Base-by-base conservation (phyloP, 2,329 filamentous ascomycete species). In the Penicillium sp. region DNA sequence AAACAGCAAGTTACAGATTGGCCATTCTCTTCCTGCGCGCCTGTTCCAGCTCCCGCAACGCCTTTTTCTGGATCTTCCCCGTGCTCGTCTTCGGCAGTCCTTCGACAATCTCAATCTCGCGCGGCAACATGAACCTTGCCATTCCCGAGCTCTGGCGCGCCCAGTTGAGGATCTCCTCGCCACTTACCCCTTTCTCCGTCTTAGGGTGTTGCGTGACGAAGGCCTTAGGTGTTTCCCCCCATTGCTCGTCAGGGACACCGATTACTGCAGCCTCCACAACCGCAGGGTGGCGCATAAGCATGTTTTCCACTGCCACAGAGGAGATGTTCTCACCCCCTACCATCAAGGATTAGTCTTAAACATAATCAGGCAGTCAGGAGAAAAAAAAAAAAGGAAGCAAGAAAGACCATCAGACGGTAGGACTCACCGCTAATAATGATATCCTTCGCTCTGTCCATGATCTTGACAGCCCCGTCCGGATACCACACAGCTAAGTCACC, bases 21-120 rank as follows among this genome's bases (percentile, higher is more conserved):
- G 23, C 5, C 23, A 26, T 26, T 3, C 23, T 26, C 23, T 5
- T 3, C 23, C 23, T 3, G 23, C 23, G 23, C 45, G 60, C 60
- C 52, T 86, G 91, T 2, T 91, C 91, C 94, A 93, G 97, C 69
- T 92, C 90, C 64, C 95, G 83, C 59, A 99, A 78, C 7, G 96
- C 87, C 71, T 96, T 98, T 87, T 99, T 99, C 85, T 92, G 90
- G 63, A 98, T 85, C 84, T 99, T 99, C 3, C 95, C 95, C 0
- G 95, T 99, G 77, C 91, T 95, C 29, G 95, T 99, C 85, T 99
- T 99, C 8, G 95, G 95, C 66, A 99, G 82, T 76, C 97, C 93
- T 5, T 81, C 68, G n/a, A 99, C 87, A 48, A 98, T 82, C 76
- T 96, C 91, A 26, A 26, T 26, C 23, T 26, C 23, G 23, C 23